Evolutionary conservation across 805 yeast species (phyloP), one percentile per base, ranked within the genome.

Genomic region (Teunomyces cretensis): DNA sequence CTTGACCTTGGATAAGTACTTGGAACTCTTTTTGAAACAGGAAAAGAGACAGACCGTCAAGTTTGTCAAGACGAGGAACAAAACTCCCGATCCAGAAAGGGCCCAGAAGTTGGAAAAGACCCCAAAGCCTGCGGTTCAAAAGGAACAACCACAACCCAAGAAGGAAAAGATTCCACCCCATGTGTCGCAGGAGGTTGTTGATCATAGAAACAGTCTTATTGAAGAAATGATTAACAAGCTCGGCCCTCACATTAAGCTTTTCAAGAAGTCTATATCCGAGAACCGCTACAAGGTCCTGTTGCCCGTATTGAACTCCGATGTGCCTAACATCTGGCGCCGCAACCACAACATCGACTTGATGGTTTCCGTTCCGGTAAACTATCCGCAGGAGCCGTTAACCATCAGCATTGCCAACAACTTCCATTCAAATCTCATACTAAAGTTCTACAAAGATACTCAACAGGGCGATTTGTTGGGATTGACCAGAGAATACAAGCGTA

Each of bases 21-120:
- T 86, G 41, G 92, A 86, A 54, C 52, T 57, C 35, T 79, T 84
- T 53, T 66, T 86, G 45, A 72, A 76, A 39, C 75, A 74, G 61
- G 83, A 83, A 50, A 83, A 81, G 53, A 73, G 76, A 35, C 79
- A 76, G 16, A 82, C 88, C 0, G 66, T 86, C 47, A 86, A 81
- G 56, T 72, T 85, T 52, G 83, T 84, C 26, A 74, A 71, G 51
- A 39, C 40, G 24, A 57, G 46, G 44, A 47, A 45, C 24, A 46
- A 46, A 39, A 30, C 36, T 11, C 14, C 40, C 2, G 33, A 14
- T 3, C 42, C 30, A 13, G 13, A 14, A 28, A 9, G 17, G 12
- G 37, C 13, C 13, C 40, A 16, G 30, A 32, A 41, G 47, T 26
- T 45, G 32, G 32, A 13, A 28, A 31, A 13, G 14, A 32, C 48